Conservation (phyloP, 176 grass and related monocot genomes). For the Raddia guianensis region DNA sequence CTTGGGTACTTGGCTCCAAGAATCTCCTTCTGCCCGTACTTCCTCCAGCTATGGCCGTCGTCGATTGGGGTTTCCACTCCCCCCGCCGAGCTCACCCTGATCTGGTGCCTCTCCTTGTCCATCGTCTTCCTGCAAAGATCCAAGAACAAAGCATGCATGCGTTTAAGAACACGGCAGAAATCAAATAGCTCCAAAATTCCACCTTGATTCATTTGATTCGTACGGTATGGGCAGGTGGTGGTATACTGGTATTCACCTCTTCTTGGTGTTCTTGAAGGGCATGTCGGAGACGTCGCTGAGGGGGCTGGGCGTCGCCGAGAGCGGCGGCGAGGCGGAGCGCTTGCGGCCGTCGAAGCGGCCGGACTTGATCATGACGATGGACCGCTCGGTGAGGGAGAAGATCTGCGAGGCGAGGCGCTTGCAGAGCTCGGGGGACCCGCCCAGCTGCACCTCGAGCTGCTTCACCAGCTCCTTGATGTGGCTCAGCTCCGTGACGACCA, state of each 20-base stretch:
- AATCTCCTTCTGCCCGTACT: conserved; percentile 89
- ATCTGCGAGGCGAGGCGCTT: conserved; percentile 50
- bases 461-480: conserved; percentile 53
- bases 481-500: conserved; percentile 54
- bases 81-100: conserved; percentile 47
- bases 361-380: conserved; percentile 56
- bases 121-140: conserved; percentile 46
- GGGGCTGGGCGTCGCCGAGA: conserved; percentile 39
- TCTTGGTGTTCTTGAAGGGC: conserved; percentile 47
- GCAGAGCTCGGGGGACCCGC: conserved; percentile 34
- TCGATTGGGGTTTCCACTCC: conserved; percentile 48
- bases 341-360: not conserved
- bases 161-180: not conserved
- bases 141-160: not conserved
- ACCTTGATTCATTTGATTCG: not conserved
- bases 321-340: conserved; percentile 24
- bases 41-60: conserved; percentile 84
- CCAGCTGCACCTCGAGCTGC: conserved; percentile 54
- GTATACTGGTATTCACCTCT: conserved; percentile 31
- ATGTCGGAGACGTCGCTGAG: conserved; percentile 43
- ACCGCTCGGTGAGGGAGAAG: conserved; percentile 42
- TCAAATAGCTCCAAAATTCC: not conserved
- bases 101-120: conserved; percentile 41
- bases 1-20: conserved; percentile 66
- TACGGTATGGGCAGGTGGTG: too few relatives aligned